These are phyloP conservation scores for Macadamia tetraphylla DNA, from an alignment of 164 flowering plant genomes.

Conservation along the genomic window DNA sequence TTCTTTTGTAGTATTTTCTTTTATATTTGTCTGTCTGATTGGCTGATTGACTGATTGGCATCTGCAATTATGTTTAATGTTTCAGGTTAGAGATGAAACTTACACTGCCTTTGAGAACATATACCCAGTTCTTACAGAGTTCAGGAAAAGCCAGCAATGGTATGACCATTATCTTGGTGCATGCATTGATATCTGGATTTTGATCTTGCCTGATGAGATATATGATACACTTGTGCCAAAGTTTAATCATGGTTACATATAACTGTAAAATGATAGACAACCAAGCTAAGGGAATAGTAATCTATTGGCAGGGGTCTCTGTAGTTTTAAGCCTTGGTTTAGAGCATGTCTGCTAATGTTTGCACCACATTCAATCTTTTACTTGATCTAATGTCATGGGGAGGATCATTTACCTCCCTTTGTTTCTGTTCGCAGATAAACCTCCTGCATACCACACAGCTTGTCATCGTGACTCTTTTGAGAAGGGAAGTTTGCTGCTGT, in stretches of 20 bases:
- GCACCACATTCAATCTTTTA: background rate
- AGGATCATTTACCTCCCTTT: background rate
- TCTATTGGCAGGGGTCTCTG: background rate
- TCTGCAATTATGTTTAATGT: background rate
- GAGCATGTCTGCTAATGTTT: background rate
- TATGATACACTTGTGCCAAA: too few relatives aligned
- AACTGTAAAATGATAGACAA: too few relatives aligned
- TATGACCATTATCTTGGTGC: conserved; percentile 12
- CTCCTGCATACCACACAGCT: background rate
- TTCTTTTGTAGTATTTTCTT: background rate
- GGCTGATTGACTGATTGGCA: background rate
- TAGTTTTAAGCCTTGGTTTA: too few relatives aligned
- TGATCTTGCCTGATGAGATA: too few relatives aligned
- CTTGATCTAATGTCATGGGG: background rate
- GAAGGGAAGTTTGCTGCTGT: background rate
- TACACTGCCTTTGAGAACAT: conserved; percentile 83
- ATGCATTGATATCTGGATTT: background rate
- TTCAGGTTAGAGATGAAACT: conserved; percentile 69
- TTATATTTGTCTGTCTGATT: background rate
- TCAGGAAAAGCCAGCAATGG: conserved; percentile 71
- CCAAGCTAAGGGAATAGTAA: too few relatives aligned
- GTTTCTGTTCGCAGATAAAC: background rate
- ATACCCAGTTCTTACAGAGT: conserved; percentile 75
- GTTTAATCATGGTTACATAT: too few relatives aligned
- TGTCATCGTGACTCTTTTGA: background rate